These are phyloP conservation scores for Trypanosomatidae sp. DNA, from an alignment of 208 protist species.

Conservation along the genomic window DNA sequence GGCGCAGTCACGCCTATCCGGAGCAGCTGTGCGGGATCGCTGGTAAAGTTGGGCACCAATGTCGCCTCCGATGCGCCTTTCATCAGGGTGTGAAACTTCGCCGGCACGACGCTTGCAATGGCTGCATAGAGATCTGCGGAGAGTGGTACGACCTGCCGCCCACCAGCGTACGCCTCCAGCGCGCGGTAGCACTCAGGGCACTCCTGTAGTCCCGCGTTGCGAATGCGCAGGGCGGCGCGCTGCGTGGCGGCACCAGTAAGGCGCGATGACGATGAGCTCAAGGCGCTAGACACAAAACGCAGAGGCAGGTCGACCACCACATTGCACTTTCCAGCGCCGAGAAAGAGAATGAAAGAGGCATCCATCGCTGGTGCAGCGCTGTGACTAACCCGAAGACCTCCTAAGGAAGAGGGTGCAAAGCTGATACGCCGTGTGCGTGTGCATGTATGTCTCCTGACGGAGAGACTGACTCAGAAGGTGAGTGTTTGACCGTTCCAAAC, in stretches of 20 bases:
- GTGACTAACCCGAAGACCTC: neutral
- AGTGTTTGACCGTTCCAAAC: neutral
- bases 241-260: conserved; percentile 2
- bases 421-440: neutral
- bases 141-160: conserved; percentile 20
- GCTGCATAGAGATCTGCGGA: conserved; percentile 11
- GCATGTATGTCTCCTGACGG: neutral
- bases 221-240: conserved; percentile 26
- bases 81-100: conserved; percentile 17
- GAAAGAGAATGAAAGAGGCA: conserved; percentile 14
- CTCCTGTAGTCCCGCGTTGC: conserved; percentile 15
- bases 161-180: conserved; percentile 31
- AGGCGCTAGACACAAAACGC: neutral
- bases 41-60: conserved; percentile 44
- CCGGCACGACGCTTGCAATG: conserved; percentile 21
- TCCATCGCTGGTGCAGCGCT: neutral
- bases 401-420: neutral
- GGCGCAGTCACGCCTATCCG: conserved; percentile 4
- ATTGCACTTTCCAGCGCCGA: conserved; percentile 30
- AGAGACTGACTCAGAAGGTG: neutral
- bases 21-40: conserved; percentile 24
- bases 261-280: neutral
- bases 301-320: conserved; percentile 31
- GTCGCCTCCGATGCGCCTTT: conserved; percentile 23
- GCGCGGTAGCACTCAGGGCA: conserved; percentile 31